phyloP scores from a whole-genome alignment of 2,329 filamentous ascomycete species.

The Dryadomyces quercivorus region DNA sequence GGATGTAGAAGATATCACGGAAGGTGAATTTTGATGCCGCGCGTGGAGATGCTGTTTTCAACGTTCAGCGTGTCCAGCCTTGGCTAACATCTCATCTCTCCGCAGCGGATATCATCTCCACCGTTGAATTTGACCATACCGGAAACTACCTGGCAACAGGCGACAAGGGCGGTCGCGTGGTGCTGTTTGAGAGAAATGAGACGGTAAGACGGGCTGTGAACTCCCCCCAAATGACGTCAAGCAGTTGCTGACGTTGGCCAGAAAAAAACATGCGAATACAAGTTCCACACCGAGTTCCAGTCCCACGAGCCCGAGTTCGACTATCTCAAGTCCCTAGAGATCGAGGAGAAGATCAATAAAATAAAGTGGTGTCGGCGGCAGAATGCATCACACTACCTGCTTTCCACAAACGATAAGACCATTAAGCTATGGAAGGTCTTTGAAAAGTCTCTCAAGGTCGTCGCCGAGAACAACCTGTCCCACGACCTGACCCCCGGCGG shows the following conservation, averaged over 20 bases:
- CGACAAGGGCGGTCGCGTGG: constrained; percentile 76
- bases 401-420: constrained; percentile 99
- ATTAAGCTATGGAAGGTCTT: constrained; percentile 99
- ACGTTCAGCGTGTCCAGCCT: not conserved
- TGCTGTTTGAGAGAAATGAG: constrained; percentile 87
- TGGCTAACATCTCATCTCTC: not conserved
- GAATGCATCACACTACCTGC: constrained; percentile 94
- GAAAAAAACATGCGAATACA: constrained; percentile 99
- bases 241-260: constrained; percentile 28
- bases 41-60: not conserved
- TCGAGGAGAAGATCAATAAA: constrained; percentile 99
- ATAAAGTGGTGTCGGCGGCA: constrained; percentile 99
- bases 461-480: constrained; percentile 96
- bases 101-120: constrained; percentile 79
- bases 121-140: constrained; percentile 82
- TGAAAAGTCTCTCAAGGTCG: constrained; percentile 97
- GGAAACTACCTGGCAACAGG: constrained; percentile 85
- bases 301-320: constrained; percentile 99
- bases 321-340: constrained; percentile 97
- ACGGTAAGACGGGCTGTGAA: constrained; percentile 49
- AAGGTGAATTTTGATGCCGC: constrained; percentile 46
- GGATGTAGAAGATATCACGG: constrained; percentile 97
- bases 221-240: not conserved
- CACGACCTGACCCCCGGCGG: constrained; percentile 76
- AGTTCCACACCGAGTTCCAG: constrained; percentile 99